phyloP scores from a whole-genome alignment of 257 asterid species.

The Solanum lycopersicoides region DNA sequence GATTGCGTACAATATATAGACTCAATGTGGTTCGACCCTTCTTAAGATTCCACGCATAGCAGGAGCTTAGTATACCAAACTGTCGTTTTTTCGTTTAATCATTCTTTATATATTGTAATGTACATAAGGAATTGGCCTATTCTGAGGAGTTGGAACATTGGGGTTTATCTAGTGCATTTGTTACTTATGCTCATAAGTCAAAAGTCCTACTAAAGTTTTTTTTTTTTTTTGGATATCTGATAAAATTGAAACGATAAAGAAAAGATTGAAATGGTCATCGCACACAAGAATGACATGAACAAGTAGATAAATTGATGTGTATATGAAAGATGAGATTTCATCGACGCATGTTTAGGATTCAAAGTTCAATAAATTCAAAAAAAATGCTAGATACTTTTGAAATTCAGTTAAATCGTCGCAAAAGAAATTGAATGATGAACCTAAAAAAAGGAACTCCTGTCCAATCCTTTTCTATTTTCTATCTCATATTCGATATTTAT shows the following conservation, averaged over 20 bases:
- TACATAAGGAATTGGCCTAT: neutral
- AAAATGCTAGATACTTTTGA: neutral
- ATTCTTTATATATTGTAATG: neutral
- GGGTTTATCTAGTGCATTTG: neutral
- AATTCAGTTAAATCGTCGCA: neutral
- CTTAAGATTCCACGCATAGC: accelerated
- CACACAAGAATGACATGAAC: neutral
- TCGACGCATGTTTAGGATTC: neutral
- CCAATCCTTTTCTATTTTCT: neutral
- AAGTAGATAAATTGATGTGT: neutral
- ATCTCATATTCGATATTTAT: neutral
- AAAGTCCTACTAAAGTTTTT: neutral
- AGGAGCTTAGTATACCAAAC: neutral
- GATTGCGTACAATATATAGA: neutral
- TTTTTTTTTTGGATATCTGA: neutral
- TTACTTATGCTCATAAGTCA: neutral
- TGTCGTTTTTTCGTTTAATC: neutral
- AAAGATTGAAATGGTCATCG: neutral
- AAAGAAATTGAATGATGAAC: neutral
- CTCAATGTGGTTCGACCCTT: neutral
- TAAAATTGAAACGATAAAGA: neutral
- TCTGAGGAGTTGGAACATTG: neutral
- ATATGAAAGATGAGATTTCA: neutral
- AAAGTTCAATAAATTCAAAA: neutral
- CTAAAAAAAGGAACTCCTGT: too few relatives aligned